phyloP scores from a whole-genome alignment of 805 yeast genomes.

The Phaffomyces thermotolerans region DNA sequence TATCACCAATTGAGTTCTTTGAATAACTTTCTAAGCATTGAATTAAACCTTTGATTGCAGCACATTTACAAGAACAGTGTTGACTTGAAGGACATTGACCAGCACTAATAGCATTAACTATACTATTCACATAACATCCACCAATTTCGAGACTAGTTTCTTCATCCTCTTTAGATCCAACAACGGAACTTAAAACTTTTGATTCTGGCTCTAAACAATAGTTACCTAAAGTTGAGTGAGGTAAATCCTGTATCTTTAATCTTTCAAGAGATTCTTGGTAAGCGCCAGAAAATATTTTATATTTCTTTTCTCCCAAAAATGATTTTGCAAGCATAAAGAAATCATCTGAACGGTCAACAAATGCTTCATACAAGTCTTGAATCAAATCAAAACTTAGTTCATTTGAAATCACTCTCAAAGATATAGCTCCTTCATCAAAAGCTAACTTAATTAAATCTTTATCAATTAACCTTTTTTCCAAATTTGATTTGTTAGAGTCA shows the following conservation, averaged over 20 bases:
- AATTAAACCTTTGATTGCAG: conserved; percentile 3
- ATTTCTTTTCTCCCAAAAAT: conserved; percentile 6
- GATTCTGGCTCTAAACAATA: conserved; percentile 8
- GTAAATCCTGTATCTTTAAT: background rate
- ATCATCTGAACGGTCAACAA: conserved; percentile 1
- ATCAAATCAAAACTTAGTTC: conserved; percentile 6
- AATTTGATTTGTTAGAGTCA: background rate
- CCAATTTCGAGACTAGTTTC: conserved; percentile 1
- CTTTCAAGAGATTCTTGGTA: conserved; percentile 7
- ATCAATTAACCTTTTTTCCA: background rate
- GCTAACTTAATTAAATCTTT: background rate
- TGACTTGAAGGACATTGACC: conserved; percentile 6
- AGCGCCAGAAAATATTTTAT: conserved; percentile 5
- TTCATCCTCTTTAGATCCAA: conserved; percentile 1
- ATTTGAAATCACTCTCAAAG: conserved; percentile 1
- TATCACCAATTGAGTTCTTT: background rate
- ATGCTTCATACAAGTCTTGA: conserved; percentile 6
- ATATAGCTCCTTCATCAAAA: conserved; percentile 1
- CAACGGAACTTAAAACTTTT: background rate
- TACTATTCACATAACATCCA: conserved; percentile 6
- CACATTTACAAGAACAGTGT: conserved; percentile 12
- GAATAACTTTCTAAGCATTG: conserved; percentile 7
- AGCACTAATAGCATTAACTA: background rate
- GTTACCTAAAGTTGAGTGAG: background rate
- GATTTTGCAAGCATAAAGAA: conserved; percentile 3